Evolutionary conservation across 169 alveolate genomes (phyloP), one percentile per base, ranked within the genome.

Genomic region (Condylostoma magnum): DNA sequence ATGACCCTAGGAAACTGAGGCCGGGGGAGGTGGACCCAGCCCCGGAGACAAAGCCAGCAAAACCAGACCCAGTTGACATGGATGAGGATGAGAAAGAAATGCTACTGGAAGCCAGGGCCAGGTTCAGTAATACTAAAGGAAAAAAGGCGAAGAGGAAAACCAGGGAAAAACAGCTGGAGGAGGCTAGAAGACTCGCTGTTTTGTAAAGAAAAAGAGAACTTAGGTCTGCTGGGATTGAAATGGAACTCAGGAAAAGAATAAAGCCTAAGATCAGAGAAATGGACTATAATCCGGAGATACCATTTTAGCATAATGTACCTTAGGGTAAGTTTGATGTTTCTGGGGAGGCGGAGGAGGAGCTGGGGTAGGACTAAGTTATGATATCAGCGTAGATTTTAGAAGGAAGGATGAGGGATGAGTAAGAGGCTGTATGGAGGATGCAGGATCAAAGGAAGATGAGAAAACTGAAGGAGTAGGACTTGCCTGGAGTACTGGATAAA

Each of bases 11-110:
- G 56, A 89, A 92, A 38, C 85, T 97, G 57, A 80, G 97, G 36
- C 99, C 99, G 3, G 99, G 99, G 6, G 99, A 99, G 89, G 96
- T 98, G n/a, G 99, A 99, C 69, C 99, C 99, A 12, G 94, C 97
- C 54, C 99, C 99, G 5, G 99, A 99, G 80, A 94, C 99, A n/a
- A 97, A 94, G 69, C 99, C 99, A 12, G 97, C 99, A 6, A 87
- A 97, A 41, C 99, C 99, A 5, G 99, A 96, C 82, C 97, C 99
- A 1, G 95, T 96, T 12, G 98, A 96, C 74, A 90, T 96, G 98
- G 99, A 98, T 75, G 99, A 99, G 74, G 99, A 99, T 69, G 99
- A 98, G 83, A 98, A 97, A 81, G 99, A 99, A 85, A 99, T 98
- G 99, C 90, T 97, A 8, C 96, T 97, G 44, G 99, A 97, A 77